Evolutionary conservation across 139 green algal species (phyloP), one percentile per base, ranked within the genome.

Genomic region (Chlamydomonas sp.): DNA sequence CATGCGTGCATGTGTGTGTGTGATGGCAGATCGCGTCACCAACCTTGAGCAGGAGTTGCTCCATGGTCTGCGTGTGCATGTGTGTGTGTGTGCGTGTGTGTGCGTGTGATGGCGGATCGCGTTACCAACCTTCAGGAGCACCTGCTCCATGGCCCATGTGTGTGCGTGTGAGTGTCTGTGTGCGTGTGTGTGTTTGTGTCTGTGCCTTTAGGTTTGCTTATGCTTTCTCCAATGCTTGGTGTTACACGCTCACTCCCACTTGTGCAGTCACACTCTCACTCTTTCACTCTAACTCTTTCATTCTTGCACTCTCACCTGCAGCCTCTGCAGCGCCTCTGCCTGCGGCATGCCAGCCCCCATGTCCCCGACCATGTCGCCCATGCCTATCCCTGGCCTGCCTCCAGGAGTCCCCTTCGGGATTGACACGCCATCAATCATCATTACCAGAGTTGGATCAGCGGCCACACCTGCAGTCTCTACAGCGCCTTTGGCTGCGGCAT

Each of bases 1-100:
- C n/a, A n/a, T n/a, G n/a, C n/a, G n/a, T n/a, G n/a, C n/a, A n/a
- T n/a, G n/a, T n/a, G n/a, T n/a, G n/a, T n/a, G n/a, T n/a, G 70
- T 6, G 60, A 58, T n/a, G 81, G 76, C 38, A 92, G 72, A 43
- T 73, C 68, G 65, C 35, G 65, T 63, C 47, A 36, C 62, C 36
- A 3, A 54, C 60, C 20, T n/a, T n/a, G n/a, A n/a, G n/a, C n/a
- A 47, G 20, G 2, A 54, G n/a, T n/a, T n/a, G n/a, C n/a, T n/a
- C n/a, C n/a, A n/a, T n/a, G n/a, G n/a, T n/a, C n/a, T n/a, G n/a
- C n/a, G n/a, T n/a, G n/a, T n/a, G n/a, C n/a, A n/a, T n/a, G n/a
- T n/a, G n/a, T n/a, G n/a, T n/a, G n/a, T n/a, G n/a, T 13, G 49
- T 60, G 49, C 31, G 49, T 60, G 49, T 60, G 8, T 60, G 49